Base-by-base conservation (phyloP, 306 rosid genomes). In the Delonix regia region DNA sequence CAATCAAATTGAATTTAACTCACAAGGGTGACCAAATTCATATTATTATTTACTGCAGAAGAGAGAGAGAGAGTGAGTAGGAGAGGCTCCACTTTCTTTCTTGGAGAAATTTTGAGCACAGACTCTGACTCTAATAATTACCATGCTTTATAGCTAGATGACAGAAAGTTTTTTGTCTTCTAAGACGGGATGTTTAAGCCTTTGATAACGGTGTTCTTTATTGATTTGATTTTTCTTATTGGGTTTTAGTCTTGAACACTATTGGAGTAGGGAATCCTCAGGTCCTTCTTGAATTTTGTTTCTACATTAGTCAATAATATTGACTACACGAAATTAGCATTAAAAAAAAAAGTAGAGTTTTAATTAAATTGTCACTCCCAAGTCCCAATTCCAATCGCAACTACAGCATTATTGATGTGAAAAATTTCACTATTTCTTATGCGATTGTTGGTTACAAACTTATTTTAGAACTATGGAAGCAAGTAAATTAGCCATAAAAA, bases 71-170 rank as follows among this genome's bases (percentile, higher is more conserved):
- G 79, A 13, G 22, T 44, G 2, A 4, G 27, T n/a, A 21, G 27
- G 13, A 0, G 1, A 4, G 34, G 33, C 15, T 9, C 14, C 27
- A 11, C 44, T 39, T 41, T 41, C 45, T 41, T 41, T 41, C 45
- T 41, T 41, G 45, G 45, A 41, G 9, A 41, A 41, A 7, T 41
- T 41, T 4, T 10, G 15, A 25, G 62, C 44, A 9, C 10, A 69
- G 25, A 38, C 30, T 38, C 70, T 64, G 70, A 22, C n/a, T 44
- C 38, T 44, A 42, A 67, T 67, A 68, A 48, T 79, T 51, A 49
- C 53, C 33, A 12, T 71, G 8, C 28, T 48, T 62, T 49, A 9
- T 25, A 24, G 38, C 9, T 25, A 48, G 24, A 45, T 22, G 45
- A 49, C n/a, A 71, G 25, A 48, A 71, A 13, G 2, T 2, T 9